These are phyloP conservation scores for Gentiana dahurica DNA, from an alignment of 257 asterid species.

Conservation along the genomic window DNA sequence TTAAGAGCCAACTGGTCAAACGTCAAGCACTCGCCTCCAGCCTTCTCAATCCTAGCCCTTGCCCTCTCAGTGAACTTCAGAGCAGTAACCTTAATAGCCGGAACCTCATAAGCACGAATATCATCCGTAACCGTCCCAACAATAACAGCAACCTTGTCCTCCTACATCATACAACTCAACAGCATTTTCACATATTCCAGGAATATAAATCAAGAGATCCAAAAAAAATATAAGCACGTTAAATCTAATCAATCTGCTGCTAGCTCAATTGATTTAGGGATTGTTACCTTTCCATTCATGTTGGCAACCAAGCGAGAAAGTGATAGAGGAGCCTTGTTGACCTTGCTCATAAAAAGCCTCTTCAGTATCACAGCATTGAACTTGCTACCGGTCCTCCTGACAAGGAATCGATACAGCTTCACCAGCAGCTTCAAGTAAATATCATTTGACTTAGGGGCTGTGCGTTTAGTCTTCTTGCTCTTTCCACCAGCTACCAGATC, in stretches of 20 bases:
- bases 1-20: conserved; percentile 92
- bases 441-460: conserved; percentile 64
- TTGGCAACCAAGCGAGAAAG: conserved; percentile 60
- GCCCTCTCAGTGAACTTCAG: conserved; percentile 82
- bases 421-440: conserved; percentile 65
- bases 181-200: not conserved
- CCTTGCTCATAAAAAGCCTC: conserved; percentile 86
- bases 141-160: conserved; percentile 68
- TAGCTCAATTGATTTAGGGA: not conserved
- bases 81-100: conserved; percentile 64
- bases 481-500: conserved; percentile 93
- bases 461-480: conserved; percentile 77
- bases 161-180: conserved; percentile 24
- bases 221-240: no score
- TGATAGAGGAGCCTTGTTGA: conserved; percentile 82
- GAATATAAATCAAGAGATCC: no score
- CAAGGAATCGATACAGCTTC: conserved; percentile 79
- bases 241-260: no score
- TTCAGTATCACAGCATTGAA: conserved; percentile 76
- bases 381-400: conserved; percentile 84
- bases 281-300: conserved; percentile 61
- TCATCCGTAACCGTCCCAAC: conserved; percentile 86
- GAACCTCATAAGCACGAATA: conserved; percentile 53
- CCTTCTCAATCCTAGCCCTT: conserved; percentile 92
- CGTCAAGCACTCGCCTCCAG: conserved; percentile 89